Conservation (phyloP, 805 yeast species). For the Peterozyma toletana region DNA sequence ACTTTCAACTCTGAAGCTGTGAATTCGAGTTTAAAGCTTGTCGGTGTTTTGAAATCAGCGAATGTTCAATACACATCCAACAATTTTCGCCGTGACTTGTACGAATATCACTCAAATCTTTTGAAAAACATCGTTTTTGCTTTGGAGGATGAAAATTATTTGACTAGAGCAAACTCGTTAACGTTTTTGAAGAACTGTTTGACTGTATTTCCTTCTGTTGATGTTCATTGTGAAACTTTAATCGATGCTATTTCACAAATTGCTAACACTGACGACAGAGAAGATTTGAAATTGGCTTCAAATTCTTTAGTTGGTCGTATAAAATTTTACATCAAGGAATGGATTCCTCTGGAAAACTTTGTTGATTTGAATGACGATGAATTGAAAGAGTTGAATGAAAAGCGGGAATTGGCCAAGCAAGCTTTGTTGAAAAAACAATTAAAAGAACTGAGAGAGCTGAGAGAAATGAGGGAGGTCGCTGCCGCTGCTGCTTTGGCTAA, state of each 20-base stretch:
- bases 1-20: slow-evolving; percentile 23
- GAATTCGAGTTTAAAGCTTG: neutral
- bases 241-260: slow-evolving; percentile 40
- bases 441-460: slow-evolving; percentile 5
- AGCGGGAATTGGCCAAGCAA: slow-evolving; percentile 12
- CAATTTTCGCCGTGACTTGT: slow-evolving; percentile 31
- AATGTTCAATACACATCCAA: slow-evolving; percentile 16
- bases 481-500: neutral
- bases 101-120: slow-evolving; percentile 47
- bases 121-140: slow-evolving; percentile 34
- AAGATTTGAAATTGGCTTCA: slow-evolving; percentile 74
- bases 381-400: slow-evolving; percentile 20
- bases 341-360: slow-evolving; percentile 53
- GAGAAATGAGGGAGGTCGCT: neutral
- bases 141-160: slow-evolving; percentile 50
- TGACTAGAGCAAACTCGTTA: slow-evolving; percentile 75
- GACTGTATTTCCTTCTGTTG: slow-evolving; percentile 59
- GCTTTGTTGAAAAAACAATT: slow-evolving; percentile 12
- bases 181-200: slow-evolving; percentile 64
- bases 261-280: slow-evolving; percentile 51
- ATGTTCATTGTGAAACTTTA: slow-evolving; percentile 54
- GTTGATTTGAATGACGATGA: slow-evolving; percentile 40
- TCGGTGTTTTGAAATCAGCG: neutral
- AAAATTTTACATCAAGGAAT: slow-evolving; percentile 41
- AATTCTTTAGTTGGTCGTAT: slow-evolving; percentile 64